Percentiles rank a stretch among this genome's conserved stretches.
Conservation (phyloP, 169 alveolate species). For the Plasmodium inui region DNA sequence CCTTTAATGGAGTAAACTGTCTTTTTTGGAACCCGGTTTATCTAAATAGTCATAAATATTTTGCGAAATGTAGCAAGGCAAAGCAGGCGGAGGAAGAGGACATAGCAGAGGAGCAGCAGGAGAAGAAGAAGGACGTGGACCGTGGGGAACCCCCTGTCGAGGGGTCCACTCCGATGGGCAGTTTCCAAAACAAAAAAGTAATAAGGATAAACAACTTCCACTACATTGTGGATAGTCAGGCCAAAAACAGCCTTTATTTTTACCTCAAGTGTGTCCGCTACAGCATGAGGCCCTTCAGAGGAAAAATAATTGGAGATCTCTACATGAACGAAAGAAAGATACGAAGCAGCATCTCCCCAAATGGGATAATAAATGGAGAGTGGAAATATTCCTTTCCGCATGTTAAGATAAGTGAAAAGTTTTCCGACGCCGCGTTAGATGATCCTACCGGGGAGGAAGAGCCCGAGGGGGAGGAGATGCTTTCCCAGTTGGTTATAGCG, state of each 20-base stretch:
- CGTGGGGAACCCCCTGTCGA: conserved; percentile 5
- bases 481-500: conserved; percentile 18
- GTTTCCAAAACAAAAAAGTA: conserved; percentile 56
- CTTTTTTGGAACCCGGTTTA: conserved; percentile 72
- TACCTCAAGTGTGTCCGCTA: conserved; percentile 1
- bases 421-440: conserved; percentile 11
- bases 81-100: conserved; percentile 6
- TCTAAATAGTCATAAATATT: conserved; percentile 42
- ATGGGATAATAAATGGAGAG: conserved; percentile 84
- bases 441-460: not conserved
- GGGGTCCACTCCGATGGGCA: conserved; percentile 14
- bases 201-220: conserved; percentile 43
- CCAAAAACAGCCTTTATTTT: conserved; percentile 10
- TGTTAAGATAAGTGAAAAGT: conserved; percentile 25
- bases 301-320: conserved; percentile 80
- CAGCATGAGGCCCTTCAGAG: conserved; percentile 83
- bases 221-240: conserved; percentile 72
- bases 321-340: conserved; percentile 78
- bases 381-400: conserved; percentile 83
- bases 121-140: conserved; percentile 16
- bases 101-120: conserved; percentile 7
- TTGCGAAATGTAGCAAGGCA: conserved; percentile 5
- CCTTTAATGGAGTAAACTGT: conserved; percentile 85
- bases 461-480: not conserved
- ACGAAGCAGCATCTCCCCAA: conserved; percentile 76